Evolutionary conservation across 2,329 filamentous ascomycete species (phyloP), one percentile per base, ranked within the genome.

Genomic region (Neoarthrinium moseri): DNA sequence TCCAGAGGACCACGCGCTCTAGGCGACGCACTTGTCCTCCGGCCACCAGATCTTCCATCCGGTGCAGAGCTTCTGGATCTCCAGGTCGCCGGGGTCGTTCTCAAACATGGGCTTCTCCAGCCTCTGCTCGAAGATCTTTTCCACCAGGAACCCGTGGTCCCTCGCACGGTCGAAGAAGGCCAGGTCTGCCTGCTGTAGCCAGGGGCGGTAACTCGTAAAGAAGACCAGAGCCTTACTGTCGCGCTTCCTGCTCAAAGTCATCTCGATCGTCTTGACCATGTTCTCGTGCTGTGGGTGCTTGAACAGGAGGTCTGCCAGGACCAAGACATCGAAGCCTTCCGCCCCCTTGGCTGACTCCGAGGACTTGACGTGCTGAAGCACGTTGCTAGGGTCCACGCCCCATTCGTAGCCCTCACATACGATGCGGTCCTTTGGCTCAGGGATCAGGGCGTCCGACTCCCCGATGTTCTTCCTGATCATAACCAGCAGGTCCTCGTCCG

Each of bases 181-280:
- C 63, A 95, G 74, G 59, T 96, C 94, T 65, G 90, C 87, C 51
- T 91, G 79, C 57, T 87, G 75, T 60, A 96, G 73, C 91, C 91
- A 96, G 2, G 92, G 91, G 51, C 94, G 78, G 68, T 97, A 96
- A 17, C 89, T 91, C 0, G 91, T 95, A 71, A 96, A 97, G 66
- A 96, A 95, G 6, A 96, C 91, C 57, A 91, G 80, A 2, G 91
- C 90, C 44, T 76, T 77, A 39, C 85, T 81, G 2, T 71, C 71
- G 4, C 64, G 57, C 4, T 70, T 65, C 50, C 70, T 74, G 55
- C 76, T 79, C 57, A 96, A 67, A 13, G 86, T 88, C 59, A 78
- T 63, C 57, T 78, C 72, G 49, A 96, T 80, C 4, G 86, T 90
- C 53, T 79, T 76, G 53, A 95, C 74, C 49, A 96, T 74, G 58